phyloP scores from a whole-genome alignment of 108 stramenopile species.

The Parietichytrium sp. region DNA sequence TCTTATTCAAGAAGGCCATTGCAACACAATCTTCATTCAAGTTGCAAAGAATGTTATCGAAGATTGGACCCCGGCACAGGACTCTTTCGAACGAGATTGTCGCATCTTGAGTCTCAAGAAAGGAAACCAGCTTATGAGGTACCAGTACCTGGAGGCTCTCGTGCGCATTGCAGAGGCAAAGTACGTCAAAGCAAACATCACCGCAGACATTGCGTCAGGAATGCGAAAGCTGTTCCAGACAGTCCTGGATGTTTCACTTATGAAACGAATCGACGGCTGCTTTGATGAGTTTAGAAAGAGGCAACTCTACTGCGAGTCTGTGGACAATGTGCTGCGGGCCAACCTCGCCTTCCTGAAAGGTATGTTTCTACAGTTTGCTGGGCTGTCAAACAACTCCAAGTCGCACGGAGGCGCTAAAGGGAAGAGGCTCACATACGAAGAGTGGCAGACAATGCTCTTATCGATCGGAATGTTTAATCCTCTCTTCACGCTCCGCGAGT shows the following conservation, averaged over 20 bases:
- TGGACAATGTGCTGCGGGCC: not conserved
- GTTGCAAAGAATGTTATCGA: conserved; percentile 11
- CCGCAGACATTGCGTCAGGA: not conserved
- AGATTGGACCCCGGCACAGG: not conserved
- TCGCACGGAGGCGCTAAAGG: not conserved
- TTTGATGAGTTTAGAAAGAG: not conserved
- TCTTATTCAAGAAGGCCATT: conserved; percentile 35
- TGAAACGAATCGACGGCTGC: not conserved
- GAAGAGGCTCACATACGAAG: not conserved
- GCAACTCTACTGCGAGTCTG: not conserved
- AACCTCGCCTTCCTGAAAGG: not conserved
- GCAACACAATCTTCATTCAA: conserved; percentile 31
- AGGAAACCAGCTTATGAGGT: conserved; percentile 1
- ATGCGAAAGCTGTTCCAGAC: not conserved
- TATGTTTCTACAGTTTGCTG: conserved; percentile 18
- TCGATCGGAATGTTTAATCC: conserved; percentile 5
- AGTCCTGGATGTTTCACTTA: not conserved
- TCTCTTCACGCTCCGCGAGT: conserved; percentile 25
- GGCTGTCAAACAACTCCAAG: not conserved
- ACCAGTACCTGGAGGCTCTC: conserved; percentile 19
- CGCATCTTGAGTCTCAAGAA: conserved; percentile 2
- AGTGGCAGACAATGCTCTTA: conserved; percentile 10
- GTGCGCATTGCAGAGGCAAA: conserved; percentile 23
- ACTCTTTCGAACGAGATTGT: not conserved
- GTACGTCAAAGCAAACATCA: not conserved